phyloP scores from a whole-genome alignment of 2,329 filamentous ascomycete species.

The Exophiala sideris region DNA sequence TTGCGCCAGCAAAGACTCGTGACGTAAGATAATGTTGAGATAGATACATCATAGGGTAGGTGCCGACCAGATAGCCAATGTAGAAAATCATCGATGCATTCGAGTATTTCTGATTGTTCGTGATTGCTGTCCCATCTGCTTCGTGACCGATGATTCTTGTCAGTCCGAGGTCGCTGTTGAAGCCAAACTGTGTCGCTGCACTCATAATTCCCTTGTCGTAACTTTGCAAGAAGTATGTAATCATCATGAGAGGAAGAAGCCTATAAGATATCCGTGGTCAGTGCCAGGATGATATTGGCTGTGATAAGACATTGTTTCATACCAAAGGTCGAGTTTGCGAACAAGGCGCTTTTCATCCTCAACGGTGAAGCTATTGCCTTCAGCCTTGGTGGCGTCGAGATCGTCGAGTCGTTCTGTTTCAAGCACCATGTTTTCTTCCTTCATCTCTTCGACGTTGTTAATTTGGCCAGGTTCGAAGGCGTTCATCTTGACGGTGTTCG shows the following conservation, averaged over 20 bases:
- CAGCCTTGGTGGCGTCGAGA: background rate
- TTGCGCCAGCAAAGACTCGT: background rate
- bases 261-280: background rate
- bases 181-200: slow-evolving; percentile 2
- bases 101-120: slow-evolving; percentile 27
- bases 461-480: too few species aligned
- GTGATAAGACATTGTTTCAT: background rate
- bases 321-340: slow-evolving; percentile 5
- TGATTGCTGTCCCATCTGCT: slow-evolving; percentile 2
- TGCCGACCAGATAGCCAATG: slow-evolving; percentile 31
- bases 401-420: background rate
- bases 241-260: slow-evolving; percentile 8
- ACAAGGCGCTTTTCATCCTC: slow-evolving; percentile 4
- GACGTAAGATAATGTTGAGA: slow-evolving; percentile 2
- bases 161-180: slow-evolving; percentile 3
- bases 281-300: background rate
- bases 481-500: too few species aligned
- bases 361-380: background rate
- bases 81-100: slow-evolving; percentile 35
- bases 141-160: slow-evolving; percentile 4
- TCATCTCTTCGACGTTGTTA: background rate
- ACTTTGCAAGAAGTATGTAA: slow-evolving; percentile 5
- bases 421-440: slow-evolving; percentile 1
- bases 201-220: slow-evolving; percentile 7
- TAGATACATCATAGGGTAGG: slow-evolving; percentile 3